Evolutionary conservation across 495 filamentous ascomycete species (phyloP).

Genomic region (Podospora bellae-mahoneyi): DNA sequence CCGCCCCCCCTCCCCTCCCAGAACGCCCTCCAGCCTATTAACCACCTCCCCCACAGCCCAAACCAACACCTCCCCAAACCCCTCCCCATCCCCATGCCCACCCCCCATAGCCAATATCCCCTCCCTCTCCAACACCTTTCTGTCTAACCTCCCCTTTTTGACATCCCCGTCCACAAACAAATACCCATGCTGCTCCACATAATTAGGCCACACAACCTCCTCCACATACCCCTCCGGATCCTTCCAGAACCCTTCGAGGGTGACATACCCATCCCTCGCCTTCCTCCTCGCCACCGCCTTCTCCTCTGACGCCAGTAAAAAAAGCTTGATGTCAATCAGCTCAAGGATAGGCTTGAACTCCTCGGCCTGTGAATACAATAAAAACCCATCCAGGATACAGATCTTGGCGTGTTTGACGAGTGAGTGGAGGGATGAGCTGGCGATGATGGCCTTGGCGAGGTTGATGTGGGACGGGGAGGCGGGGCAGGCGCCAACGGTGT

Average conservation of each 20-base stretch:
- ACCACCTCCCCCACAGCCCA: conserved; percentile 56
- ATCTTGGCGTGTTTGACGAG: conserved; percentile 24
- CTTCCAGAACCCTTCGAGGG: conserved; percentile 85
- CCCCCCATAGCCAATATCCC: conserved; percentile 43
- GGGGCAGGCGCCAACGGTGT: conserved; percentile 53
- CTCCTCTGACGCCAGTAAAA: conserved; percentile 61
- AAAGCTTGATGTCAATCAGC: conserved; percentile 68
- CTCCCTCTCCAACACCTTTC: conserved; percentile 40
- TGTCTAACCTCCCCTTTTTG: conserved; percentile 48
- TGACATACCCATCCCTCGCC: conserved; percentile 79
- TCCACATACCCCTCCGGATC: conserved; percentile 95
- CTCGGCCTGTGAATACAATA: conserved; percentile 60
- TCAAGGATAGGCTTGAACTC: conserved; percentile 42
- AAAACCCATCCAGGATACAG: conserved; percentile 77
- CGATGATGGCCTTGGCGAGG: conserved; percentile 73
- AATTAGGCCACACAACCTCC: conserved; percentile 91
- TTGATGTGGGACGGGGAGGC: conserved; percentile 42
- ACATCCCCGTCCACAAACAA: conserved; percentile 67
- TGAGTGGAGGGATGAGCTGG: conserved; percentile 39
- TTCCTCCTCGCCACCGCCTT: conserved; percentile 65
- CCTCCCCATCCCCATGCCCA: conserved; percentile 30
- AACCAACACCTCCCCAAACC: conserved; percentile 48
- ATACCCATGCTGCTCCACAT: conserved; percentile 72
- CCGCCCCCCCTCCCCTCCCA: too few relatives aligned
- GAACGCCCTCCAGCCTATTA: conserved; percentile 31